Conservation (phyloP, 345 rosid species). For the Melastoma malabathricum region DNA sequence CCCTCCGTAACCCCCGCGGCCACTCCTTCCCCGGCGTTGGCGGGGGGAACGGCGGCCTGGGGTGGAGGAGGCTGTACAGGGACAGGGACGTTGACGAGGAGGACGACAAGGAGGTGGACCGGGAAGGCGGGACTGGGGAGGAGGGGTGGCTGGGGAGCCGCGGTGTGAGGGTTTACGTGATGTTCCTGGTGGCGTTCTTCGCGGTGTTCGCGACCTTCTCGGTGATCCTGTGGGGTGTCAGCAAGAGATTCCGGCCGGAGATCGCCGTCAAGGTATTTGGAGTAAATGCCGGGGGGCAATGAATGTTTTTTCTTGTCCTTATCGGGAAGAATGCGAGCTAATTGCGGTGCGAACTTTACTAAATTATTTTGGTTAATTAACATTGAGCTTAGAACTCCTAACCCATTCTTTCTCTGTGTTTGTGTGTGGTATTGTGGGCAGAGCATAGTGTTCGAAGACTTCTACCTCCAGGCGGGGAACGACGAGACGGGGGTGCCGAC, state of each 20-base stretch:
- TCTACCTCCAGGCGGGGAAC: conserved; percentile 79
- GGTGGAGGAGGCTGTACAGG: conserved; percentile 45
- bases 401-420: no score
- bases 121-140: conserved; percentile 25
- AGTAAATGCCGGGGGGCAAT: background rate
- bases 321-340: conserved; percentile 6
- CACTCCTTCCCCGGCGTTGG: conserved; percentile 6
- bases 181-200: conserved; percentile 39
- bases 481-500: conserved; percentile 81
- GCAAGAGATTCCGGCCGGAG: conserved; percentile 64
- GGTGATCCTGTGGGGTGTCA: conserved; percentile 72
- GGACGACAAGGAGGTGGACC: conserved; percentile 13
- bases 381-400: no score
- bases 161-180: conserved; percentile 42
- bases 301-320: background rate
- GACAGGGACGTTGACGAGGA: conserved; percentile 14
- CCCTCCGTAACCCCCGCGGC: conserved; percentile 46
- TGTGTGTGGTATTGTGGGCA: conserved; percentile 15
- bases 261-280: conserved; percentile 69
- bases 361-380: no score
- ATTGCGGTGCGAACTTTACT: background rate
- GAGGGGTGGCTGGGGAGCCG: conserved; percentile 15
- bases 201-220: conserved; percentile 49
- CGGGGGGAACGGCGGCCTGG: background rate
- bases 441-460: conserved; percentile 68